Evolutionary conservation across 2,329 filamentous ascomycete species (phyloP).

Genomic region (Fonsecaea multimorphosa): DNA sequence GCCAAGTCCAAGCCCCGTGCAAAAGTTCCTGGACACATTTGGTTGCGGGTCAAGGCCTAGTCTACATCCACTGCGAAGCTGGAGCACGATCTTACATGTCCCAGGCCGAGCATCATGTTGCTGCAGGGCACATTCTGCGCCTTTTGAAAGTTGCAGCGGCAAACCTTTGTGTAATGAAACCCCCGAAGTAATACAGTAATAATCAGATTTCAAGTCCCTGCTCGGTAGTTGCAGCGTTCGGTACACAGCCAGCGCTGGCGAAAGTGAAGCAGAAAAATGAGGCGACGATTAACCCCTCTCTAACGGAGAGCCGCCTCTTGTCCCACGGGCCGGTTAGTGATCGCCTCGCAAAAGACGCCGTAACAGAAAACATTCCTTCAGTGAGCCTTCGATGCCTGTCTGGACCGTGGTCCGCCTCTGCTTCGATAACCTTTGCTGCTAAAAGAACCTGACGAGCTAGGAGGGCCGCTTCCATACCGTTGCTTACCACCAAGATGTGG

Average conservation of each 20-base stretch:
- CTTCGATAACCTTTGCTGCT: constrained; percentile 22
- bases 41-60: background rate
- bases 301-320: background rate
- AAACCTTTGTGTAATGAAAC: background rate
- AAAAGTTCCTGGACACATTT: too few species aligned
- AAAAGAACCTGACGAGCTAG: constrained; percentile 28
- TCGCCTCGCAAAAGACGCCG: background rate
- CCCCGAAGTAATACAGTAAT: constrained; percentile 16
- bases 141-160: background rate
- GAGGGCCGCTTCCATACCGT: constrained; percentile 24
- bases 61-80: background rate
- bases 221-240: constrained; percentile 14
- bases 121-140: background rate
- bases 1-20: too few species aligned
- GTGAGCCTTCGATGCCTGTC: constrained; percentile 33
- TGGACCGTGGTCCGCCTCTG: constrained; percentile 21
- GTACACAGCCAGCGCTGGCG: constrained; percentile 30
- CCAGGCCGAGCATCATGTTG: background rate
- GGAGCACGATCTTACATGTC: background rate
- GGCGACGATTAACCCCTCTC: constrained; percentile 1
- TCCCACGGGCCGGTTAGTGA: background rate
- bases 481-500: constrained; percentile 23
- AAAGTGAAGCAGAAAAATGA: background rate
- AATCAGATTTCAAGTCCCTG: constrained; percentile 5
- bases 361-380: constrained; percentile 12